Base-by-base conservation (phyloP, 495 filamentous ascomycete genomes). In the Hyaloscypha finlandica region DNA sequence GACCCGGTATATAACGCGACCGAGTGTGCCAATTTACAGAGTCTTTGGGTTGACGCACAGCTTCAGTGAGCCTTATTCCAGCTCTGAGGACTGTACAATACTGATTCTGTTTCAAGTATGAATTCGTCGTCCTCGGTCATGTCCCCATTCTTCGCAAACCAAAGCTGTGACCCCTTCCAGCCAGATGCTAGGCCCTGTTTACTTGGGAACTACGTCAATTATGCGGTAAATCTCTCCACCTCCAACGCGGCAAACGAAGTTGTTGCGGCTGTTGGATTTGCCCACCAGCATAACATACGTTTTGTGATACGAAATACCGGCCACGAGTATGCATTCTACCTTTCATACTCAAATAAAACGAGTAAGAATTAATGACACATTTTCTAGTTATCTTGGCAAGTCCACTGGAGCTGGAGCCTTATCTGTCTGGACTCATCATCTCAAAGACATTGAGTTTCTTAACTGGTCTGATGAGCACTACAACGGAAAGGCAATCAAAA, bases 121-220 rank as follows among this genome's bases (percentile, higher is more conserved):
- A 57, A 55, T 42, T 69, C 67, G 4, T 73, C 76, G 5, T 74
- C 76, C 0, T 82, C 76, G 2, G 67, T 85, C 57, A 81, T 83
- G 76, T 74, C 76, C 0, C 77, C 80, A 5, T 82, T 71, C 68
- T 84, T 77, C 60, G 61, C 76, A 35, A 85, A 84, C 71, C 74
- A 80, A 31, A 82, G 77, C 56, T 91, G 88, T 72, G 80, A 85
- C 66, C 86, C 87, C 5, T 88, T 84, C 53, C 73, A 78, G 19
- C 73, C 82, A n/a, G 74, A 78, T 4, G 68, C 68, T 9, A 81
- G 74, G 55, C 76, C 81, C 6, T 92, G 88, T 74, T 80, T 77
- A 0, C 72, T 86, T 1, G 89, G 86, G 2, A 87, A 84, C 70
- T 87, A 86, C 73, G 79, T 84, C 9, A 70, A 74, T 6, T 91